Conservation (phyloP, 306 rosid genomes). For the Castanea sativa region DNA sequence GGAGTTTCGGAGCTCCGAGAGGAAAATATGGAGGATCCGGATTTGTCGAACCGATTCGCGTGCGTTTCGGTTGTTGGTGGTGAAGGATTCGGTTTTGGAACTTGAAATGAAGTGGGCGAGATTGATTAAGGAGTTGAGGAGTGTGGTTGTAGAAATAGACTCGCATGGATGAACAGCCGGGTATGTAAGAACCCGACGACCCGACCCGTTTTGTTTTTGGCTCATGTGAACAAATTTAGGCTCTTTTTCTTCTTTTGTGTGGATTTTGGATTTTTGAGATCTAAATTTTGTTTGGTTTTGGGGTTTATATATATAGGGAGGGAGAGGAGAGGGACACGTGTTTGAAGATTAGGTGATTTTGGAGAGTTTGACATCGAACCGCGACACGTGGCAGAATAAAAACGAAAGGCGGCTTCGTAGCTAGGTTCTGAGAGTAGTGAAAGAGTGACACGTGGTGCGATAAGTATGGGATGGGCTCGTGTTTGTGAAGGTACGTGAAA, state of each 20-base stretch:
- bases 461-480: conserved; percentile 21
- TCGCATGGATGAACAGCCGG: conserved; percentile 75
- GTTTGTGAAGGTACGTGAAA: conserved; percentile 32
- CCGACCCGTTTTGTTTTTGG: conserved; percentile 26
- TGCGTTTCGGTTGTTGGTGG: conserved; percentile 53
- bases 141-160: conserved; percentile 36
- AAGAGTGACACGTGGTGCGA: conserved; percentile 38
- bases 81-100: conserved; percentile 32
- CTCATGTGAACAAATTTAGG: conserved; percentile 37
- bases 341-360: background rate
- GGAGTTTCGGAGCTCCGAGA: conserved; percentile 42
- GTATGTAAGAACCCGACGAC: conserved; percentile 64
- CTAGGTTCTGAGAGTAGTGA: background rate
- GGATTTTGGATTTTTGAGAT: conserved; percentile 23
- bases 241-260: background rate
- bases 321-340: conserved; percentile 40
- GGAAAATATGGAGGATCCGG: conserved; percentile 49
- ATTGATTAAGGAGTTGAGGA: conserved; percentile 41
- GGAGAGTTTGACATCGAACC: background rate
- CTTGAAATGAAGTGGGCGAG: conserved; percentile 37
- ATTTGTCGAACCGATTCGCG: conserved; percentile 39
- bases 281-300: background rate
- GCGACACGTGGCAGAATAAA: conserved; percentile 20
- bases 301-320: conserved; percentile 24
- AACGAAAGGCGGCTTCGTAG: conserved; percentile 20